phyloP scores from a whole-genome alignment of 2,329 filamentous ascomycete species.

The Ascocoryne sarcoides region DNA sequence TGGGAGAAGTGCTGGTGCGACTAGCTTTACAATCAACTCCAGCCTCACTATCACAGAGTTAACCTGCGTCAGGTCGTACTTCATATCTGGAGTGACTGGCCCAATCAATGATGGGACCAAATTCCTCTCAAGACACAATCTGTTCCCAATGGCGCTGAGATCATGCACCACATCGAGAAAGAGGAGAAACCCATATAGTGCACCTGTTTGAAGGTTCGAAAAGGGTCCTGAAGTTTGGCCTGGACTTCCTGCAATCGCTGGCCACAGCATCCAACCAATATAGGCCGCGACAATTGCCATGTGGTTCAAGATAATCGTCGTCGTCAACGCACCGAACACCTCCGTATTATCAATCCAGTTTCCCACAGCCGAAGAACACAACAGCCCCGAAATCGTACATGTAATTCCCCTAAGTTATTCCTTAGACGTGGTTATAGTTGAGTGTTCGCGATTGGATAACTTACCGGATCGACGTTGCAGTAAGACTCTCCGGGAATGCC shows the following conservation, averaged over 20 bases:
- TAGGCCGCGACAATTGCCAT: constrained; percentile 28
- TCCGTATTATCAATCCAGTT: constrained; percentile 33
- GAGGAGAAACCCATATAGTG: constrained; percentile 28
- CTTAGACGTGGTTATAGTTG: constrained; percentile 7
- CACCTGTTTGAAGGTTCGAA: constrained; percentile 5
- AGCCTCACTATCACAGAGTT: constrained; percentile 46
- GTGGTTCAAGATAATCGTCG: constrained; percentile 31
- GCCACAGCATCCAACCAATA: constrained; percentile 31
- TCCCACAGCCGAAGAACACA: constrained; percentile 32
- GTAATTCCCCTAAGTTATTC: constrained; percentile 20
- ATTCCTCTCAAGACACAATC: constrained; percentile 35
- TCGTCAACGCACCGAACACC: constrained; percentile 29
- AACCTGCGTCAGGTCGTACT: constrained; percentile 27
- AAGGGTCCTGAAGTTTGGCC: neutral
- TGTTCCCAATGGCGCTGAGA: constrained; percentile 32
- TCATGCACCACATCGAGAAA: constrained; percentile 32
- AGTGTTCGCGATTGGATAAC: constrained; percentile 3
- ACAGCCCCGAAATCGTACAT: constrained; percentile 29
- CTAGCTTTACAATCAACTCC: constrained; percentile 44
- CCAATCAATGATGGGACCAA: constrained; percentile 31
- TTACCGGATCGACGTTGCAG: constrained; percentile 31
- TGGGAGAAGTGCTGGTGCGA: constrained; percentile 36
- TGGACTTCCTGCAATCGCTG: constrained; percentile 24
- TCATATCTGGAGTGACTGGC: constrained; percentile 22
- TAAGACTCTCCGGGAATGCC: constrained; percentile 31